phyloP scores from a whole-genome alignment of 2,329 filamentous ascomycete species.

The Neurospora sp. region DNA sequence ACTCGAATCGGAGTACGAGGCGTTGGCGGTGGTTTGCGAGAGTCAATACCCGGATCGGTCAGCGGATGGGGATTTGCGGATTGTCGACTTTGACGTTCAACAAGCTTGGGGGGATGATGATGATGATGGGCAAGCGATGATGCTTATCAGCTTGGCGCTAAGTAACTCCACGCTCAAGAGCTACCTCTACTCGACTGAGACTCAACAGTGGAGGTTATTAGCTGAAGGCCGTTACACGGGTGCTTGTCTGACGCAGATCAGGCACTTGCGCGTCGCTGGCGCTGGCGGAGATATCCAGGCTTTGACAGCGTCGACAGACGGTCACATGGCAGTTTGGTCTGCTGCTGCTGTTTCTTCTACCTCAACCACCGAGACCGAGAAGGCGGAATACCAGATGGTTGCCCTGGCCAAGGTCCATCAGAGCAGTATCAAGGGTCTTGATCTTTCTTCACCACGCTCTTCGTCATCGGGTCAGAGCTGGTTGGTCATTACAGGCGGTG shows the following conservation, averaged over 20 bases:
- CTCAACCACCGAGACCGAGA: neutral
- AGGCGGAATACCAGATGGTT: slow-evolving; percentile 18
- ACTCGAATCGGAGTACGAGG: slow-evolving; percentile 38
- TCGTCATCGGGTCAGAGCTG: slow-evolving; percentile 11
- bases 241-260: slow-evolving; percentile 63
- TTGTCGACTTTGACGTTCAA: slow-evolving; percentile 54
- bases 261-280: slow-evolving; percentile 30
- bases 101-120: too few relatives aligned
- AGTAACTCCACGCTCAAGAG: slow-evolving; percentile 73
- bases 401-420: slow-evolving; percentile 55
- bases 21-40: slow-evolving; percentile 48
- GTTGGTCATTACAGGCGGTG: slow-evolving; percentile 66
- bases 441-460: neutral
- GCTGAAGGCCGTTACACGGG: slow-evolving; percentile 53
- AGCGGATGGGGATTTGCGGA: slow-evolving; percentile 57
- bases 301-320: slow-evolving; percentile 73
- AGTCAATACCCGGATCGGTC: slow-evolving; percentile 41
- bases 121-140: too few relatives aligned
- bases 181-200: slow-evolving; percentile 35
- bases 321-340: slow-evolving; percentile 53
- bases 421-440: slow-evolving; percentile 51
- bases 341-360: neutral
- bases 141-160: slow-evolving; percentile 42
- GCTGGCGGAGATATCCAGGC: slow-evolving; percentile 28
- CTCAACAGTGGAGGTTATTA: slow-evolving; percentile 36